Conservation (phyloP, 1,284 basidiomycete genomes). For the Papiliotrema laurentii region DNA sequence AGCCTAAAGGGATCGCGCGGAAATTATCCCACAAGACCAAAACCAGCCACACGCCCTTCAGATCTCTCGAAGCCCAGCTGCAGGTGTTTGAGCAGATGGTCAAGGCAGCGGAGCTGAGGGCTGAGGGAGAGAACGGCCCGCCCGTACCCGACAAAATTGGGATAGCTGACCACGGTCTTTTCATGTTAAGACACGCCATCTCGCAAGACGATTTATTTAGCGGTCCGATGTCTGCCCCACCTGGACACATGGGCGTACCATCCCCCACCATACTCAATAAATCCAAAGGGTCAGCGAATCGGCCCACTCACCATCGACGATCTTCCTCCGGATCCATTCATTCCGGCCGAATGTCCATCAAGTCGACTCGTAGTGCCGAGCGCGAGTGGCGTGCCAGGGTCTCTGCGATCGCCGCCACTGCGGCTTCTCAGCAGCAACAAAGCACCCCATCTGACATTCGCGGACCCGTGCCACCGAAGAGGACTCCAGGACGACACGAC, state of each 20-base stretch:
- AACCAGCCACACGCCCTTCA: background rate
- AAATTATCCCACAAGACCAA: background rate
- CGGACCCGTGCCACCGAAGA: constrained; percentile 5
- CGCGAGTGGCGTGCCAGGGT: constrained; percentile 20
- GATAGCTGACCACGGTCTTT: background rate
- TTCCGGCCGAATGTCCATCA: constrained; percentile 1
- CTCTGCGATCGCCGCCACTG: constrained; percentile 6
- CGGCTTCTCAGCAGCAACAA: background rate
- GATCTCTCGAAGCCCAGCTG: background rate
- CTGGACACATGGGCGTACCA: background rate
- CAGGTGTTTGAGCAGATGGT: constrained; percentile 1
- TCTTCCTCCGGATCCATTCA: background rate
- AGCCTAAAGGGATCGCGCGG: background rate
- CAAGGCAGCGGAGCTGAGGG: background rate
- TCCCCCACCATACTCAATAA: background rate
- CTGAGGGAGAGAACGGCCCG: too few species aligned
- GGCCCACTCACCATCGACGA: background rate
- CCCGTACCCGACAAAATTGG: too few species aligned
- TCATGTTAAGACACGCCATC: background rate
- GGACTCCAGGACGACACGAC: background rate
- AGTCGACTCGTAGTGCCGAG: constrained; percentile 9
- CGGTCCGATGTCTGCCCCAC: background rate
- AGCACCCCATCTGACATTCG: too few species aligned
- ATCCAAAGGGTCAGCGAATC: too few species aligned
- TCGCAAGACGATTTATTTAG: background rate